Evolutionary conservation across 805 yeast species (phyloP).

Genomic region (Wickerhamiella shivajii): DNA sequence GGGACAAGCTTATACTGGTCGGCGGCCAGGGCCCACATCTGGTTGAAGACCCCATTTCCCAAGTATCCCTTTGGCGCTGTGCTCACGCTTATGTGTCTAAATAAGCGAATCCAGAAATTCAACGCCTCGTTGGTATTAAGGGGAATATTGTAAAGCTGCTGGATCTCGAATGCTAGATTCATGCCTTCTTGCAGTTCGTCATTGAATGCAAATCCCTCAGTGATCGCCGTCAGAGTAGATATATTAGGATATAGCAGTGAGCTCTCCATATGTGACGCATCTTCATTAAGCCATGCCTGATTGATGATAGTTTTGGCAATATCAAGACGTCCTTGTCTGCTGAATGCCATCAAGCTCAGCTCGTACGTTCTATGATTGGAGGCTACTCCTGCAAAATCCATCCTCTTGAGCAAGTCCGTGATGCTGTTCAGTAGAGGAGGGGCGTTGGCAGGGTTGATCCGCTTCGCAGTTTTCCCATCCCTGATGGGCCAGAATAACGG

Average conservation of each 20-base stretch:
- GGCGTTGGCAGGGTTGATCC: constrained; percentile 5
- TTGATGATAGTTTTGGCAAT: constrained; percentile 15
- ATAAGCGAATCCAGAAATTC: constrained; percentile 17
- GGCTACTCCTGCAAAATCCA: constrained; percentile 20
- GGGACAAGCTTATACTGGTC: constrained; percentile 9
- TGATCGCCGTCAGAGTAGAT: constrained; percentile 17
- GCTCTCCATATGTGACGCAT: constrained; percentile 3
- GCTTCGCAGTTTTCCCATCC: background rate
- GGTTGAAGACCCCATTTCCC: constrained; percentile 9
- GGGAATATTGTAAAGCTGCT: constrained; percentile 11
- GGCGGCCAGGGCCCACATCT: constrained; percentile 13
- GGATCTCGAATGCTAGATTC: constrained; percentile 11
- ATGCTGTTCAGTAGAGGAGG: constrained; percentile 16
- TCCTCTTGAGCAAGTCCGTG: constrained; percentile 16
- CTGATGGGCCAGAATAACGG: constrained; percentile 19
- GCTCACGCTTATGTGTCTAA: constrained; percentile 14
- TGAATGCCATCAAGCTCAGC: constrained; percentile 21
- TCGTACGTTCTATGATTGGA: constrained; percentile 23
- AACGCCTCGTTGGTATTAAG: constrained; percentile 12
- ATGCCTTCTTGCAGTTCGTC: constrained; percentile 17
- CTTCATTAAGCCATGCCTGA: constrained; percentile 19
- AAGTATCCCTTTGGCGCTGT: constrained; percentile 13
- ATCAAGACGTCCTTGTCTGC: constrained; percentile 19
- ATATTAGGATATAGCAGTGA: constrained; percentile 14
- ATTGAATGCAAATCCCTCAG: constrained; percentile 20